phyloP scores from a whole-genome alignment of 192 early-diverging fungal species.

The Physocladia obscura region DNA sequence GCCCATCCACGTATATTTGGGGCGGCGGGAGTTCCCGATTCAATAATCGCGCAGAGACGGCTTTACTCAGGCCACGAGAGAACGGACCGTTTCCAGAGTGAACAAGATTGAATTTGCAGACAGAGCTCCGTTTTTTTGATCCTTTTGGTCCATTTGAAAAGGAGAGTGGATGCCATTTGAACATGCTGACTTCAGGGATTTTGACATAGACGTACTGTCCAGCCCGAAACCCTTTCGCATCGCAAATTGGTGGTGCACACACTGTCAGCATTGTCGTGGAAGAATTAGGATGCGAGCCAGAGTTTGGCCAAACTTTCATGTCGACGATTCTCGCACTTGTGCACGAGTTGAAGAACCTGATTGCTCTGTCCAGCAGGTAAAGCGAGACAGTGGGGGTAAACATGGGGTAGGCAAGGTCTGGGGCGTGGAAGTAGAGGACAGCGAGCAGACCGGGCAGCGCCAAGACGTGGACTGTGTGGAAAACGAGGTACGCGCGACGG shows the following conservation, averaged over 20 bases:
- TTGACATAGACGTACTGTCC: conserved; percentile 19
- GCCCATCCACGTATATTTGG: conserved; percentile 3
- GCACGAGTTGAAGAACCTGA: conserved; percentile 9
- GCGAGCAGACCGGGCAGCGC: conserved; percentile 47
- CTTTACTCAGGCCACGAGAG: not conserved
- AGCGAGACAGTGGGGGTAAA: not conserved
- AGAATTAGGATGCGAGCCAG: not conserved
- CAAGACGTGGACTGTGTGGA: conserved; percentile 46
- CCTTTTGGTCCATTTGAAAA: not conserved
- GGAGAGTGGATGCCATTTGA: conserved; percentile 20
- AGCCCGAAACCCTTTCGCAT: not conserved
- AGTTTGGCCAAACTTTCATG: not conserved
- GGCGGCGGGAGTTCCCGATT: not conserved
- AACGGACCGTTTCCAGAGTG: conserved; percentile 9
- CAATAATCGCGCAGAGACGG: conserved; percentile 7
- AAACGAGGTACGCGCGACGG: conserved; percentile 44
- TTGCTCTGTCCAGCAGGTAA: conserved; percentile 4
- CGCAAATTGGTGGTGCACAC: conserved; percentile 8
- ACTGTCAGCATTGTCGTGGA: conserved; percentile 12
- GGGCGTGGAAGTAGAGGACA: conserved; percentile 51
- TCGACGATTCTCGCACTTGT: not conserved
- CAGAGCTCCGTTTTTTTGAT: not conserved
- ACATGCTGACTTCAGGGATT: conserved; percentile 9
- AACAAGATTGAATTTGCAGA: not conserved
- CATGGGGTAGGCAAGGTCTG: conserved; percentile 1